These are phyloP conservation scores for Thoreauomyces humboldtii DNA, from an alignment of 192 early-diverging fungal genomes.

Conservation along the genomic window DNA sequence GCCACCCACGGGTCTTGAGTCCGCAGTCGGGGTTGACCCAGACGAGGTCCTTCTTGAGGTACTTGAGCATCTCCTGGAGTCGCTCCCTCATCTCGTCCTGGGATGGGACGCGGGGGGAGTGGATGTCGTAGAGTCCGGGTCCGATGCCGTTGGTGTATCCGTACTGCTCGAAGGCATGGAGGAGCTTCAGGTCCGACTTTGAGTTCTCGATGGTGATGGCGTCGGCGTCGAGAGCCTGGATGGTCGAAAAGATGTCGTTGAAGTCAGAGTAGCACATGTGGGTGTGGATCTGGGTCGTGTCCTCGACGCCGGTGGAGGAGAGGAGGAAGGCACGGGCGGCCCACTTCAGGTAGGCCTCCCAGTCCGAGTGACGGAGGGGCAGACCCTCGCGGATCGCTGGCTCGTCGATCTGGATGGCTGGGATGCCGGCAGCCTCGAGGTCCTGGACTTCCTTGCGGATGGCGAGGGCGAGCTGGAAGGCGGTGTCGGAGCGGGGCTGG, in stretches of 20 bases:
- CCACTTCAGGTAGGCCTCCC: conserved; percentile 91
- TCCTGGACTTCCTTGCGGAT: conserved; percentile 95
- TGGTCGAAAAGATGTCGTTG: conserved; percentile 95
- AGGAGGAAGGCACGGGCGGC: conserved; percentile 92
- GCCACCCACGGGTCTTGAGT: conserved; percentile 93
- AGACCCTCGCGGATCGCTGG: conserved; percentile 98
- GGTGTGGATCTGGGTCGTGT: conserved; percentile 90
- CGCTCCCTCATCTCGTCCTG: conserved; percentile 84
- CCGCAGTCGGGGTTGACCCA: conserved; percentile 99
- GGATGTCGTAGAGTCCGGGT: conserved; percentile 98
- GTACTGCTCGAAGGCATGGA: conserved; percentile 78
- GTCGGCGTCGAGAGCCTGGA: conserved; percentile 88
- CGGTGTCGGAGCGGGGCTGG: conserved; percentile 78
- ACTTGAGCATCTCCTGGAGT: conserved; percentile 78
- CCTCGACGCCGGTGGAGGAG: conserved; percentile 77
- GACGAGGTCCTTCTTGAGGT: conserved; percentile 73
- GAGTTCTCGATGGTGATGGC: conserved; percentile 98
- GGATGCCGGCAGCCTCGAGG: conserved; percentile 88
- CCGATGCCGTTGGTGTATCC: conserved; percentile 89
- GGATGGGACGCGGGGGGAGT: conserved; percentile 94
- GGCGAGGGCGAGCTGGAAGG: conserved; percentile 89
- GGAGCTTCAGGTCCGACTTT: conserved; percentile 94
- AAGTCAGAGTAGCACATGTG: conserved; percentile 99
- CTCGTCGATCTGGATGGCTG: conserved; percentile 96
- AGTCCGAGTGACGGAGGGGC: conserved; percentile 83